Conservation (phyloP, 2,329 filamentous ascomycete genomes). For the Aspergillus luchuensis region DNA sequence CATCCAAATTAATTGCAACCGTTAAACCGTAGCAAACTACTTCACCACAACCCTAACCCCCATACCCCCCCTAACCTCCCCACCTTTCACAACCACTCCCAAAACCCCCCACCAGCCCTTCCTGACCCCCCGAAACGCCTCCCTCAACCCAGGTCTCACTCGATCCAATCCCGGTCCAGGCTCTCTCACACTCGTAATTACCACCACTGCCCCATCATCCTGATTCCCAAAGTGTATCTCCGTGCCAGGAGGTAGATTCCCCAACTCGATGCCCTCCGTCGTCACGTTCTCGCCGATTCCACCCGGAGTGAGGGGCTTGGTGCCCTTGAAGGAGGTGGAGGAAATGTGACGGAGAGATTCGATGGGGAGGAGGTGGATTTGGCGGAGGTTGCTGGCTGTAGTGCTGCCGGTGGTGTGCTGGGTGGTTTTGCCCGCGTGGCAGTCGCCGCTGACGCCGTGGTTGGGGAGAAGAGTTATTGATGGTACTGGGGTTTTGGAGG, state of each 20-base stretch:
- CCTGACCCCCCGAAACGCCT: conserved; percentile 12
- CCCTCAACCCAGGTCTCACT: conserved; percentile 11
- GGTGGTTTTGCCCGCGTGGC: conserved; percentile 15
- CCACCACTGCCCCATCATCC: background rate
- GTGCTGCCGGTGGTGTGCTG: conserved; percentile 15
- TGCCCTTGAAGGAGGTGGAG: background rate
- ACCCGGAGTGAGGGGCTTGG: background rate
- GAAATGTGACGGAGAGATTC: conserved; percentile 7
- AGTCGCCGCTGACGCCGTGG: conserved; percentile 17
- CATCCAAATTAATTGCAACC: no score
- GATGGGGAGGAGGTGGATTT: conserved; percentile 15
- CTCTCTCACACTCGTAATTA: conserved; percentile 13
- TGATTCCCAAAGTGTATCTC: conserved; percentile 11
- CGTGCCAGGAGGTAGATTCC: conserved; percentile 2
- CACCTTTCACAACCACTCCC: conserved; percentile 16
- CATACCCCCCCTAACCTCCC: conserved; percentile 16
- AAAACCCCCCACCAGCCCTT: conserved; percentile 19
- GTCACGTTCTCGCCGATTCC: conserved; percentile 17
- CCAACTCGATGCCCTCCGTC: conserved; percentile 15
- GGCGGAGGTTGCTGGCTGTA: conserved; percentile 14
- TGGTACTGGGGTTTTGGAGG: conserved; percentile 9
- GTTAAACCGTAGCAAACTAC: no score
- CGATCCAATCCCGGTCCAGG: conserved; percentile 13
- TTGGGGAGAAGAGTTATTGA: conserved; percentile 11
- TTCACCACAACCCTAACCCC: conserved; percentile 7